Evolutionary conservation across 1,139 yeast species (phyloP), one percentile per base, ranked within the genome.

Genomic region (Suhomyces guaymorum): DNA sequence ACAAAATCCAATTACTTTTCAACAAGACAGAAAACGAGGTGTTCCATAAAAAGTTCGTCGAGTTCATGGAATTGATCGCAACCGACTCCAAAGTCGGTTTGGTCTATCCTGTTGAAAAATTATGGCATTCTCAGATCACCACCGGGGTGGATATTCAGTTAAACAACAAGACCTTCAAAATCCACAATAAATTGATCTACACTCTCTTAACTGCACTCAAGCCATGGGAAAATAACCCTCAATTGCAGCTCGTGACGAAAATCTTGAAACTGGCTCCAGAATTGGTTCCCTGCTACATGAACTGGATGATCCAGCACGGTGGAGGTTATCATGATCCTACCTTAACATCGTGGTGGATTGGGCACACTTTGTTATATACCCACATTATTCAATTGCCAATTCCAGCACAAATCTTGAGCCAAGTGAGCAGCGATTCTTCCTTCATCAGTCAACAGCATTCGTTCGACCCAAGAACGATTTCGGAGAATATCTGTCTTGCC

Each of bases 321-420:
- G 75, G 75, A 41, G 86, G 79, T 28, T 71, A 69, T 41, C 88
- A 66, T 58, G 90, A 82, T 37, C 94, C 95, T 2, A 73, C 79
- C 30, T 63, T 82, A 39, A 69, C 94, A 1, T 80, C 90, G 5
- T 87, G 85, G 66, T 90, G 95, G 90, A 67, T 89, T 22, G 83
- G 92, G 7, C 82, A 78, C 57, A 75, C 88, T 1, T 63, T 82
- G 17, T 59, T 88, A 7, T 63, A 83, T 33, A 71, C 81, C 1
- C 74, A 78, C 39, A 66, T 85, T 8, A 68, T 85, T 11, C 70
- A 69, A 27, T 51, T 83, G 2, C 75, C 80, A 1, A 51, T 79
- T 9, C 49, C 49, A 6, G 54, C 26, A 41, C 22, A 25, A 43
- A 40, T 43, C 24, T 19, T 40, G 7, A 38, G 36, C 8, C 36